phyloP scores from a whole-genome alignment of 495 filamentous ascomycete genomes.

The Trichocladium antarcticum region DNA sequence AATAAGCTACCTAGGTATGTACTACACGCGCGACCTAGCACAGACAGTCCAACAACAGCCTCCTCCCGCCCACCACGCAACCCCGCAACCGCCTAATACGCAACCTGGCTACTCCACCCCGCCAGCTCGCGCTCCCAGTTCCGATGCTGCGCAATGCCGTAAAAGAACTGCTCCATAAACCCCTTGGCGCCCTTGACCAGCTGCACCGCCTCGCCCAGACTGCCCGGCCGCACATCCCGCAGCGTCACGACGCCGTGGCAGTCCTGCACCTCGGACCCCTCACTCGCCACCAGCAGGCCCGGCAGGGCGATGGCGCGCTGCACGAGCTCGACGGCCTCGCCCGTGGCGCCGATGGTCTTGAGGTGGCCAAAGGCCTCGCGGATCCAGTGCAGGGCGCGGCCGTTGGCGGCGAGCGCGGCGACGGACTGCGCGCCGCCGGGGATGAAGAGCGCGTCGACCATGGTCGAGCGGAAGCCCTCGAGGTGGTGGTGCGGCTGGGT shows the following conservation, averaged over 20 bases:
- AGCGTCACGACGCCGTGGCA: slow-evolving; percentile 64
- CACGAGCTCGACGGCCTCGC: slow-evolving; percentile 59
- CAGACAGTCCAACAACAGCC: not conserved
- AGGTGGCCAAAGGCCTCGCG: slow-evolving; percentile 73
- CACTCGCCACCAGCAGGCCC: slow-evolving; percentile 38
- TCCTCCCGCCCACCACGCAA: not conserved
- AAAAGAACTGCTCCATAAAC: slow-evolving; percentile 53
- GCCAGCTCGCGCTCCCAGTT: slow-evolving; percentile 64
- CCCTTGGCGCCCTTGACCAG: slow-evolving; percentile 52
- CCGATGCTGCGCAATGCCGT: slow-evolving; percentile 54
- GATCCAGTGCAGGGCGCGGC: slow-evolving; percentile 72
- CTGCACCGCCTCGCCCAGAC: slow-evolving; percentile 43
- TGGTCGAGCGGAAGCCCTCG: slow-evolving; percentile 68
- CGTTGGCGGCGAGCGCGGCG: slow-evolving; percentile 52
- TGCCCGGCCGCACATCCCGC: slow-evolving; percentile 37
- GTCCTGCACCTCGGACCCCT: slow-evolving; percentile 46
- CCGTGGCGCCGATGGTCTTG: slow-evolving; percentile 64
- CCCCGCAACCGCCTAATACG: slow-evolving; percentile 24
- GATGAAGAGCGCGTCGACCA: slow-evolving; percentile 77
- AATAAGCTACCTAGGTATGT: too few relatives aligned
- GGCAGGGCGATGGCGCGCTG: slow-evolving; percentile 46
- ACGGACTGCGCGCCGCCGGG: slow-evolving; percentile 59
- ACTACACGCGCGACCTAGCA: too few relatives aligned
- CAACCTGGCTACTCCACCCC: slow-evolving; percentile 44
- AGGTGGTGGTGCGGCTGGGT: slow-evolving; percentile 69